Evolutionary conservation across 495 filamentous ascomycete species (phyloP).

Genomic region (Daldinia caldariorum): DNA sequence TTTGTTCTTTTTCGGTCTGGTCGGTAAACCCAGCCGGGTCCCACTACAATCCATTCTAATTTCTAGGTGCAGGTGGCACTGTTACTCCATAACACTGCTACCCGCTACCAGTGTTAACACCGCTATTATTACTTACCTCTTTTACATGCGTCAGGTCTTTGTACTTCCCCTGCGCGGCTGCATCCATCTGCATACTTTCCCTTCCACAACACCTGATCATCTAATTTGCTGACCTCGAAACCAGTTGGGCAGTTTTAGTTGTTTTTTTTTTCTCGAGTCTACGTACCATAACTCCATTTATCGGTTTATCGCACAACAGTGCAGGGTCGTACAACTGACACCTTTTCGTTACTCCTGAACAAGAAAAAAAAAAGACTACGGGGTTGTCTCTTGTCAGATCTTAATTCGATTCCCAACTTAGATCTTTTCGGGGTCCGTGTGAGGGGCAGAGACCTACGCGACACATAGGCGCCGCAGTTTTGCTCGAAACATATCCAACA

Average conservation of each 20-base stretch:
- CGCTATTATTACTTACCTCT: constrained; percentile 14
- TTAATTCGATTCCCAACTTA: constrained; percentile 24
- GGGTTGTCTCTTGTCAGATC: constrained; percentile 21
- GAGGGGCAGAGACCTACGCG: constrained; percentile 29
- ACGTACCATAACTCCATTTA: constrained; percentile 18
- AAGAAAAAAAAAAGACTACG: constrained; percentile 1
- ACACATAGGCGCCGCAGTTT: constrained; percentile 22
- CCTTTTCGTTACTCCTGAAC: constrained; percentile 11
- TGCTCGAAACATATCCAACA: constrained; percentile 3
- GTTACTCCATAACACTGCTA: constrained; percentile 10
- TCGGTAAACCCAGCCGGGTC: neutral
- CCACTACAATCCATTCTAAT: constrained; percentile 1
- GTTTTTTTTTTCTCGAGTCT: constrained; percentile 9
- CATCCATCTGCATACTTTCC: constrained; percentile 22
- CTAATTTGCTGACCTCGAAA: constrained; percentile 33
- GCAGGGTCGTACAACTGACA: constrained; percentile 21
- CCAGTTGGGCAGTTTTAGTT: constrained; percentile 8
- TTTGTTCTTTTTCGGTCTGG: neutral
- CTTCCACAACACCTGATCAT: constrained; percentile 40
- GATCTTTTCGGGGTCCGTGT: constrained; percentile 32
- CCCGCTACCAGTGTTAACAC: neutral
- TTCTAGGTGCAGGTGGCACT: neutral
- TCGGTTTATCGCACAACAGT: constrained; percentile 27
- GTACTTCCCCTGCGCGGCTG: constrained; percentile 21
- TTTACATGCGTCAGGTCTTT: constrained; percentile 6